These are phyloP conservation scores for Cutaneotrichosporon mucoides DNA, from an alignment of 1,284 basidiomycete genomes.

Conservation along the genomic window DNA sequence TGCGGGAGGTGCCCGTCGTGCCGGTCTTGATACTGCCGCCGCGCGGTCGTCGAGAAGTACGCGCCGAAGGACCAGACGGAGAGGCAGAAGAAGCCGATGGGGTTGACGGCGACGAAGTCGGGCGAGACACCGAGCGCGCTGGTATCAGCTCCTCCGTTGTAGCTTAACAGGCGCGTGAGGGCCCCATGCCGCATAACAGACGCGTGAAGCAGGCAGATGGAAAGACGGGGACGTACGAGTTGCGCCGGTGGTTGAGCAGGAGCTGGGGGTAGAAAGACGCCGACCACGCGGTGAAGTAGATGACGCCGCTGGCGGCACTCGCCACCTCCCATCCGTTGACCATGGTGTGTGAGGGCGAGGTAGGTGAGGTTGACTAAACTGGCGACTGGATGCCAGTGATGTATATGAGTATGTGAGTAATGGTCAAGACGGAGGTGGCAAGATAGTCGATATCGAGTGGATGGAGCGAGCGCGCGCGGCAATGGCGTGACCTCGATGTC, in stretches of 20 bases:
- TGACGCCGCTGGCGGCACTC: constrained; percentile 29
- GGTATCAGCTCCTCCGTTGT: no score
- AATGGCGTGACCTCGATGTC: no score
- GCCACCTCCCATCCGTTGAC: constrained; percentile 11
- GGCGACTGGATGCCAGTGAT: no score
- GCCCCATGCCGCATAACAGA: no score
- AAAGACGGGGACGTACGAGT: no score
- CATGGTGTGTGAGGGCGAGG: neutral
- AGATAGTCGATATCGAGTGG: neutral
- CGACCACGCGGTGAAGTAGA: constrained; percentile 49
- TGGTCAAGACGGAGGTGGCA: no score
- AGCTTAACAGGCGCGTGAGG: no score
- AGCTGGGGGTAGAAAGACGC: constrained; percentile 52
- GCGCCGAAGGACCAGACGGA: constrained; percentile 47
- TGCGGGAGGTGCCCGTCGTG: constrained; percentile 49
- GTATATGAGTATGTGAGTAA: no score
- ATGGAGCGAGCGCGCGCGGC: no score
- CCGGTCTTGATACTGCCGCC: constrained; percentile 45
- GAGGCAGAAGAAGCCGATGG: constrained; percentile 49
- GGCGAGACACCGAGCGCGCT: constrained; percentile 46
- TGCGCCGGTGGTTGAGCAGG: constrained; percentile 48
- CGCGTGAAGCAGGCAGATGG: no score
- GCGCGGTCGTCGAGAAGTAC: constrained; percentile 38
- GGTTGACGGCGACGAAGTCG: constrained; percentile 52
- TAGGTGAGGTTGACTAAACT: no score